phyloP scores from a whole-genome alignment of 202 grass and related monocot species.

The Carex arenaria region DNA sequence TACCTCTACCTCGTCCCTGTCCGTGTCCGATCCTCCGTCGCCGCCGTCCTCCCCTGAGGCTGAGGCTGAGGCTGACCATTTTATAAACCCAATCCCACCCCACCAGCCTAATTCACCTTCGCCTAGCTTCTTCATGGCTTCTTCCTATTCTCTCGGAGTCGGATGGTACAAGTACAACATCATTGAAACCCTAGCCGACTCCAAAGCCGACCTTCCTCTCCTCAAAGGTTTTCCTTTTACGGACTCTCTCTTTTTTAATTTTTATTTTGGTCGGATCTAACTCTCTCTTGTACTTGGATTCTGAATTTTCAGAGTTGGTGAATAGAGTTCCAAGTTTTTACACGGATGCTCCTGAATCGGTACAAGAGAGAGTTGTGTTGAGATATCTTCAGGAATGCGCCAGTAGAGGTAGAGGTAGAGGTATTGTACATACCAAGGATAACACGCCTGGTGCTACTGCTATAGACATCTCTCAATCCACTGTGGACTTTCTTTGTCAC shows the following conservation, averaged over 20 bases:
- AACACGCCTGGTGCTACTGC: not conserved
- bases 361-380: slow-evolving; percentile 18
- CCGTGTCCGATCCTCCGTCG: too few relatives aligned
- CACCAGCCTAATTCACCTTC: too few relatives aligned
- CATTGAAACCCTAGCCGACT: slow-evolving; percentile 31
- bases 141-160: not conserved
- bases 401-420: not conserved
- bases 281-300: not conserved
- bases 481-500: not conserved
- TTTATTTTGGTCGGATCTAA: not conserved
- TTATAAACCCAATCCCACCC: too few relatives aligned
- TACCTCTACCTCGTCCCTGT: too few relatives aligned
- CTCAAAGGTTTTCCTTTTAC: not conserved
- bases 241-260: not conserved
- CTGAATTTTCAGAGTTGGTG: not conserved
- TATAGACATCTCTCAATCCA: not conserved
- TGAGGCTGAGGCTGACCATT: too few relatives aligned
- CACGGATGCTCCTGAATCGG: not conserved
- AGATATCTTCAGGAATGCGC: slow-evolving; percentile 24
- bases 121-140: not conserved
- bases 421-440: not conserved
- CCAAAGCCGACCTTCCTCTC: not conserved
- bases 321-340: slow-evolving; percentile 5
- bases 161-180: slow-evolving; percentile 4
- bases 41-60: too few relatives aligned